Conservation (phyloP, 2,329 filamentous ascomycete species). For the Orbilia oligospora region DNA sequence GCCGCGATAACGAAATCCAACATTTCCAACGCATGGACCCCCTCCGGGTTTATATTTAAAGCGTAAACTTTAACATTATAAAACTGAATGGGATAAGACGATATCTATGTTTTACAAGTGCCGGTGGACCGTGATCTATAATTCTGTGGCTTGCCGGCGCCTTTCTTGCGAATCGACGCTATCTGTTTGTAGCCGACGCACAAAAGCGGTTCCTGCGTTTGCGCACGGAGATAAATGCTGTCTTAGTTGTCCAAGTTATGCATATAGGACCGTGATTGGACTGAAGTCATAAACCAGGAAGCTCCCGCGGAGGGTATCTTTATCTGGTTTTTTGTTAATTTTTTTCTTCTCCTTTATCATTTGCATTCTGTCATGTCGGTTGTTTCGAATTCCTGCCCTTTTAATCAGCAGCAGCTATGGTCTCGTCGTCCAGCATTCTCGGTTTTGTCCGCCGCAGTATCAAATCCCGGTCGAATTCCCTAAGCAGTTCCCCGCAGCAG, state of each 20-base stretch:
- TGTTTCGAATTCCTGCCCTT: not conserved
- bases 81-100: constrained; percentile 18
- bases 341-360: constrained; percentile 7
- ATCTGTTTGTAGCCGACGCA: constrained; percentile 31
- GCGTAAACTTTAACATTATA: not conserved
- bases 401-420: constrained; percentile 11
- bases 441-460: constrained; percentile 37
- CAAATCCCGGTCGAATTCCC: constrained; percentile 34
- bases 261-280: constrained; percentile 18
- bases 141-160: constrained; percentile 23
- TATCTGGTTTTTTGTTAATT: constrained; percentile 10
- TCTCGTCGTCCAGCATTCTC: constrained; percentile 22
- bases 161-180: constrained; percentile 14
- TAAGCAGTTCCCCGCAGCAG: constrained; percentile 26
- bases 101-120: not conserved
- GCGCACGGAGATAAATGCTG: constrained; percentile 27
- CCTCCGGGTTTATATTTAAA: too few species aligned
- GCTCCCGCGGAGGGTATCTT: constrained; percentile 22
- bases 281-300: constrained; percentile 26
- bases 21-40: constrained; percentile 42
- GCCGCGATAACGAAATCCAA: constrained; percentile 48
- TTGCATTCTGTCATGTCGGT: constrained; percentile 6
- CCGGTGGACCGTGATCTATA: constrained; percentile 9
- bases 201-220: constrained; percentile 36
- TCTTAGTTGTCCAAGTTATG: constrained; percentile 22